Evolutionary conservation across 2,329 filamentous ascomycete species (phyloP), one percentile per base, ranked within the genome.

Genomic region (Xylariales sp.): DNA sequence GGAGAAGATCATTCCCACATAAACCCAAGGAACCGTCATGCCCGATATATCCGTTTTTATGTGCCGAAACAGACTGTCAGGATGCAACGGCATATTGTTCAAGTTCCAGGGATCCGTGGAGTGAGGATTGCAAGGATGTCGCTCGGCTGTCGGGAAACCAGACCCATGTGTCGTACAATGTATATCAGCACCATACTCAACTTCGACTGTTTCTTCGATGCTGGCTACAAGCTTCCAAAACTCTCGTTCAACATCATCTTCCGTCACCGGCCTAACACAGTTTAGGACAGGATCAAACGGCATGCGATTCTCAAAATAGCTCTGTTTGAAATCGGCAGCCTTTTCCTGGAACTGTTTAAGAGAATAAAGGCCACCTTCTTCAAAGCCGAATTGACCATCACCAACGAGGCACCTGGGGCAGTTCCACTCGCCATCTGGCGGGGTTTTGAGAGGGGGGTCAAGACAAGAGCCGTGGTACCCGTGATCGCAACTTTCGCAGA

Each of bases 11-110:
- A 99, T 99, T 69, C 96, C 96, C 3, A 99, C 96, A 77, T 99
- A 99, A 3, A 99, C 89, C 96, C 96, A 99, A 0, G 96, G 96
- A 7, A 99, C 95, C 0, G 96, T 99, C 96, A 99, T 99, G 45
- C 96, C 96, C 1, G 96, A 98, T 61, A 99, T 97, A 77, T 99
- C 96, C 0, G 95, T 93, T 79, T 98, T 98, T 84, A 99, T 98
- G 75, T 99, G 93, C 56, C 95, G 89, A 83, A 99, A 99, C 0
- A 99, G 84, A 55, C 94, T 97, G 60, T 98, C 95, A 0, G 91
- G 89, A 72, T 97, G 91, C 60, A 98, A 89, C 0, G 96, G 96
- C 68, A 98, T 86, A 54, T 97, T 90, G 75, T 97, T 99, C 63
- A 99, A 84, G 74, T 99, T 99, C 96, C 96, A 99, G 0, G 93